Conservation (phyloP, 2,329 filamentous ascomycete species). For the Daldinia sp. region DNA sequence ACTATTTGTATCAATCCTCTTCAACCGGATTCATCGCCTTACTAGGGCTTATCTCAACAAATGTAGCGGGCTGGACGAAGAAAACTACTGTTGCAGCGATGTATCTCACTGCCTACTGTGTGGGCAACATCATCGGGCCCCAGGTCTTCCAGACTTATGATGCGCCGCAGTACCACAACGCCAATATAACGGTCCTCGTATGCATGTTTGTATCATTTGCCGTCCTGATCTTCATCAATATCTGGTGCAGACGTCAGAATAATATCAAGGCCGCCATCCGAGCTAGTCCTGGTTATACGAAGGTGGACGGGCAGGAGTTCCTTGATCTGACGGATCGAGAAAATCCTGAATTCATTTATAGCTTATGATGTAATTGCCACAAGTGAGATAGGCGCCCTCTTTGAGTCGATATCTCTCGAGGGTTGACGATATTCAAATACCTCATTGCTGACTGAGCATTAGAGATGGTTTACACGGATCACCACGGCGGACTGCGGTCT, state of each 20-base stretch:
- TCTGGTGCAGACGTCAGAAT: conserved; percentile 68
- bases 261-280: conserved; percentile 62
- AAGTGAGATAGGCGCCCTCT: background rate
- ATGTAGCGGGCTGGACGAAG: conserved; percentile 66
- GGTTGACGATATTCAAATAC: background rate
- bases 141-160: conserved; percentile 65
- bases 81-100: conserved; percentile 66
- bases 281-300: conserved; percentile 63
- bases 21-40: conserved; percentile 71
- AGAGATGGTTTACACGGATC: background rate
- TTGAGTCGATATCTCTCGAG: background rate
- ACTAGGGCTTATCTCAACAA: conserved; percentile 69
- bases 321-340: conserved; percentile 72
- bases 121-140: conserved; percentile 61
- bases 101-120: conserved; percentile 60
- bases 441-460: background rate
- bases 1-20: conserved; percentile 69
- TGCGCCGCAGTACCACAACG: conserved; percentile 67
- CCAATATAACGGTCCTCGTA: conserved; percentile 69
- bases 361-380: conserved; percentile 47
- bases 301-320: conserved; percentile 73
- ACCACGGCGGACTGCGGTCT: background rate
- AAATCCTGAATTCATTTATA: conserved; percentile 71
- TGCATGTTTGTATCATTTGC: conserved; percentile 63
- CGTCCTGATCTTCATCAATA: conserved; percentile 68